A percentile compares a stretch with the other conserved stretches of the same genome.
Conservation (phyloP, 1,139 yeast species). For the Candida buenavistaensis region DNA sequence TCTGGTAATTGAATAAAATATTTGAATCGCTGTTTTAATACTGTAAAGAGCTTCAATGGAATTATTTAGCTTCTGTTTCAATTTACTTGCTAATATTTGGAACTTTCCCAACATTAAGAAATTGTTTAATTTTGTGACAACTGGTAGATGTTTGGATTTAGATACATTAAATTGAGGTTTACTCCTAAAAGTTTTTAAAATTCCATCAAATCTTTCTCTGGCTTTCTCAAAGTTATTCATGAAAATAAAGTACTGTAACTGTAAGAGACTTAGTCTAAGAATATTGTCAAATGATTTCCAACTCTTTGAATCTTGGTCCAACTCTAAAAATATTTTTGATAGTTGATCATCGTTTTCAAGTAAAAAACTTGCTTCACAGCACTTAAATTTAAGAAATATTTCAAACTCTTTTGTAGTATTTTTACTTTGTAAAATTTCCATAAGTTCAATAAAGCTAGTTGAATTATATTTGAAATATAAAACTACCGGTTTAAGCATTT, state of each 20-base stretch:
- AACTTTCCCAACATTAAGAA: constrained; percentile 38
- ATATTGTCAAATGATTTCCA: constrained; percentile 17
- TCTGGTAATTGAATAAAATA: constrained; percentile 42
- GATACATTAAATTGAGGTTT: constrained; percentile 30
- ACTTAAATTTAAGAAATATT: constrained; percentile 16
- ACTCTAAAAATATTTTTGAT: constrained; percentile 15
- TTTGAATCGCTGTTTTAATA: constrained; percentile 39
- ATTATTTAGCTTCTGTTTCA: constrained; percentile 18
- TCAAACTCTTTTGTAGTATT: constrained; percentile 8
- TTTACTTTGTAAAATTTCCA: constrained; percentile 15
- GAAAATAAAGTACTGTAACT: constrained; percentile 25
- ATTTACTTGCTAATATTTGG: constrained; percentile 28
- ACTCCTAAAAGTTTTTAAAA: constrained; percentile 24
- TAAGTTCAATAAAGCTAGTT: constrained; percentile 24
- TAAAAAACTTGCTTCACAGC: constrained; percentile 16
- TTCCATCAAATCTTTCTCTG: constrained; percentile 22
- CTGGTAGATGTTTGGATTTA: constrained; percentile 15
- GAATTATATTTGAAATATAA: constrained; percentile 38
- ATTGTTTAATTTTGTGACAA: constrained; percentile 29
- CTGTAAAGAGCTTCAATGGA: constrained; percentile 27
- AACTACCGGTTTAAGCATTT: constrained; percentile 30
- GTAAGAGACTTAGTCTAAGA: constrained; percentile 31
- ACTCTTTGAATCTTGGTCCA: constrained; percentile 18
- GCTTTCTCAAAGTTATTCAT: constrained; percentile 19
- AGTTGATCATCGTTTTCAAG: constrained; percentile 15